Evolutionary conservation across 2,329 filamentous ascomycete species (phyloP).

Genomic region (Monilinia vaccinii-corymbosi): DNA sequence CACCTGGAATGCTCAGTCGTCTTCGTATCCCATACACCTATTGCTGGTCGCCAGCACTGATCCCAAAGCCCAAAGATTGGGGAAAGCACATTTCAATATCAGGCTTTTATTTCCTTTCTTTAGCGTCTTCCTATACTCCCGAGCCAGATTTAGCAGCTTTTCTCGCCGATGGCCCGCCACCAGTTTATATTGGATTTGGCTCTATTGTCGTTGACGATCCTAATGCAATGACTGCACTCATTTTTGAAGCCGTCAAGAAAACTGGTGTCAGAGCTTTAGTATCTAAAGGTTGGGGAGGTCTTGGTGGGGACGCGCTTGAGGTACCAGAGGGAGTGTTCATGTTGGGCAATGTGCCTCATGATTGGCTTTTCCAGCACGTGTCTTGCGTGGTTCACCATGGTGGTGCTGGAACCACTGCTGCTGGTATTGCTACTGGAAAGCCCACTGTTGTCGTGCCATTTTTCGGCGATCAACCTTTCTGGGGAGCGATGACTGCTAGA

Average conservation of each 20-base stretch:
- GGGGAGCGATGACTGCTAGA: conserved; percentile 66
- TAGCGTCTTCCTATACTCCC: conserved; percentile 57
- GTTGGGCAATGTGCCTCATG: conserved; percentile 77
- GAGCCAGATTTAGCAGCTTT: conserved; percentile 57
- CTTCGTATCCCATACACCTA: conserved; percentile 80
- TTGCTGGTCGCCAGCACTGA: conserved; percentile 74
- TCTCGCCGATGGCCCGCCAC: conserved; percentile 57
- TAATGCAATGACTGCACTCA: conserved; percentile 57
- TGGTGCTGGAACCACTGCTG: conserved; percentile 79
- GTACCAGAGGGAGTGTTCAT: conserved; percentile 73
- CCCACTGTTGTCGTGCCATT: conserved; percentile 81
- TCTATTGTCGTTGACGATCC: conserved; percentile 76
- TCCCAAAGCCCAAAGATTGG: conserved; percentile 76
- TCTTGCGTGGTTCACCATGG: conserved; percentile 81
- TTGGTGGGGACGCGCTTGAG: conserved; percentile 61
- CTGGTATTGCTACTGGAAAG: conserved; percentile 70
- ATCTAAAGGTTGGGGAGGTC: conserved; percentile 80
- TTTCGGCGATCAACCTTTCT: conserved; percentile 79
- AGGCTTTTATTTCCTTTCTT: conserved; percentile 67
- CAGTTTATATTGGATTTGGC: conserved; percentile 76
- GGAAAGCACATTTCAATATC: conserved; percentile 59
- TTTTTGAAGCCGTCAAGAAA: conserved; percentile 60
- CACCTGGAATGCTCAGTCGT: conserved; percentile 67
- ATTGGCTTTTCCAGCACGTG: conserved; percentile 79
- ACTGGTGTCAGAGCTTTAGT: conserved; percentile 70